Percentiles rank a stretch among this genome's conserved stretches.
Conservation (phyloP, 768 basidiomycete genomes). For the Termitomyces sp. region DNA sequence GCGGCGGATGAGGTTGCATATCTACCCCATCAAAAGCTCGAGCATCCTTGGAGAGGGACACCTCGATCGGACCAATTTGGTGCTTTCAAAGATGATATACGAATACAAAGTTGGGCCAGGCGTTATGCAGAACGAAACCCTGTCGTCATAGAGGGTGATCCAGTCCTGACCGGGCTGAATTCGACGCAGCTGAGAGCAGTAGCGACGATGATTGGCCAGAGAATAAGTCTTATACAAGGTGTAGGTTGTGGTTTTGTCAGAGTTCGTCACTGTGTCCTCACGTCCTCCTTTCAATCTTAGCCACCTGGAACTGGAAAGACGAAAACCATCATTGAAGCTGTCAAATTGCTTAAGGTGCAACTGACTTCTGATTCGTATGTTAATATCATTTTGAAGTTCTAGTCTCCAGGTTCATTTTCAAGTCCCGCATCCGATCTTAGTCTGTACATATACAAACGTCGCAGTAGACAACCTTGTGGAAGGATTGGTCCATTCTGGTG, state of each 20-base stretch:
- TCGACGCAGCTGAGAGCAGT: constrained; percentile 74
- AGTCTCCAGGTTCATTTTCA: constrained; percentile 65
- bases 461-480: constrained; percentile 90
- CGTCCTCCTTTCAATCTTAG: constrained; percentile 26
- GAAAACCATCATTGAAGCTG: constrained; percentile 82
- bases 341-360: constrained; percentile 70
- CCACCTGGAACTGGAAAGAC: constrained; percentile 94
- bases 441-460: constrained; percentile 93
- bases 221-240: constrained; percentile 81
- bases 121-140: constrained; percentile 60
- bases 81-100: constrained; percentile 64
- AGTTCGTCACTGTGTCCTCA: not conserved
- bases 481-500: constrained; percentile 52
- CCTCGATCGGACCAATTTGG: constrained; percentile 26
- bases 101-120: constrained; percentile 77
- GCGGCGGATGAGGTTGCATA: constrained; percentile 33
- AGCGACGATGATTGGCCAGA: constrained; percentile 80
- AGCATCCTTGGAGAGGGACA: constrained; percentile 21
- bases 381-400: not conserved
- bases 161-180: constrained; percentile 60
- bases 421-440: constrained; percentile 77
- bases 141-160: constrained; percentile 73
- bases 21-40: constrained; percentile 30
- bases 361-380: not conserved
- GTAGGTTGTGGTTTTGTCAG: constrained; percentile 36